Base-by-base conservation (phyloP, 2,329 filamentous ascomycete species). In the Colletotrichum incanum region DNA sequence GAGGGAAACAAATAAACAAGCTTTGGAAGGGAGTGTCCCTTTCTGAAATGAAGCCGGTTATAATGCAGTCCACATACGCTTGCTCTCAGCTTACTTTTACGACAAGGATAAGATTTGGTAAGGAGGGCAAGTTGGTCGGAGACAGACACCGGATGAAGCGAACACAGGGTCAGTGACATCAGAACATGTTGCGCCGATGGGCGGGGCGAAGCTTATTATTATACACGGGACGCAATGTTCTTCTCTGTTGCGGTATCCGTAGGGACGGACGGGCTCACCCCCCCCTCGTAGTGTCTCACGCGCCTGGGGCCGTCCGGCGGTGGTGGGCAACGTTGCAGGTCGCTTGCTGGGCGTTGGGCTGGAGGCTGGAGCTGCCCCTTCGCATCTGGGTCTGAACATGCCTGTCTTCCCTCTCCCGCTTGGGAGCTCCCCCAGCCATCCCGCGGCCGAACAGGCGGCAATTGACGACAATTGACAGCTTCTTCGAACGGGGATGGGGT, bases 121-220 rank as follows among this genome's bases (percentile, higher is more conserved):
- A 34, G 18, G 45, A 41, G 12, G 28, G 34, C 41, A 28, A 39
- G 16, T 54, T 37, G 45, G 34, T 41, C 6, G 47, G 26, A 28
- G 31, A 41, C 8, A 26, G 43, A 52, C n/a, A 50, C 8, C n/a
- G n/a, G 34, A 41, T 52, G 49, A 67, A 59, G 50, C 31, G 12
- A 49, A 60, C 59, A 59, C 59, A 49, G 52, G 70, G 65, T 60
- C 54, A 72, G 70, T 70, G 70, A 70, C 66, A 72, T 72, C 54
- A 72, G 70, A 70, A 54, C 52, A 55, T 69, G 60, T 59, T 65
- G 59, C 45, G 60, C 45, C 65, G 65, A 64, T 54, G 65, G 60
- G 66, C 70, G 66, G 70, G 65, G 70, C 66, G 66, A 72, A 72
- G 47, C 65, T 72, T 70, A 72, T 60, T 61, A 65, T 70, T 61